Evolutionary conservation across 441 rosid genomes (phyloP).

Genomic region (Geranium incanum): DNA sequence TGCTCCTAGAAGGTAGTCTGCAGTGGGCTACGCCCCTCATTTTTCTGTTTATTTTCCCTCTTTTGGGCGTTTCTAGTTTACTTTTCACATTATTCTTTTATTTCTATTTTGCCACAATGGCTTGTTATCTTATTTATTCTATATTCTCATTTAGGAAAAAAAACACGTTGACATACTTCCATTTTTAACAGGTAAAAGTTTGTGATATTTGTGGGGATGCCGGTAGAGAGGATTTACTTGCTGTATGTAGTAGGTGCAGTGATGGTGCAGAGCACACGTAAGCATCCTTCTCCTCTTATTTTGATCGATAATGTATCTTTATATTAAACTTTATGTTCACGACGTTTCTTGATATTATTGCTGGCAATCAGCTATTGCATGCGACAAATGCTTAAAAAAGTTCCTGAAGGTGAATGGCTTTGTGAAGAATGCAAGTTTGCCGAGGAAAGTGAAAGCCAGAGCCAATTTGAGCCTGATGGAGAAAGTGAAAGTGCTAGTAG

Average conservation of each 20-base stretch:
- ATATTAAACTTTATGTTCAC: conserved; percentile 6
- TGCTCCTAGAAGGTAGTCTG: not conserved
- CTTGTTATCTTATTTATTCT: not conserved
- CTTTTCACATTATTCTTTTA: not conserved
- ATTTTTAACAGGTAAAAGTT: conserved; percentile 75
- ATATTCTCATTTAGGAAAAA: conserved; percentile 3
- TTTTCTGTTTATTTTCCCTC: conserved; percentile 1
- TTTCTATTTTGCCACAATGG: conserved; percentile 6
- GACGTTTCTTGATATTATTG: conserved; percentile 15
- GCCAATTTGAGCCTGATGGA: conserved; percentile 51
- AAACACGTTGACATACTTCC: conserved; percentile 16
- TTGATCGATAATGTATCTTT: conserved; percentile 13
- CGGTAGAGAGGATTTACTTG: conserved; percentile 92
- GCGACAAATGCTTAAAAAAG: conserved; percentile 74
- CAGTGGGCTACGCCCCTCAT: not conserved
- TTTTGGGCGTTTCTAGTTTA: not conserved
- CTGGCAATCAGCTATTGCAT: conserved; percentile 76
- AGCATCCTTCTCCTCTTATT: conserved; percentile 27
- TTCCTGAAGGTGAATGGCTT: conserved; percentile 91
- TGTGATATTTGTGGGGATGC: conserved; percentile 99
- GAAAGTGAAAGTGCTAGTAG: conserved; percentile 13
- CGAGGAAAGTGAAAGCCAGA: conserved; percentile 59
- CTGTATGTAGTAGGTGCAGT: conserved; percentile 78
- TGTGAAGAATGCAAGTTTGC: conserved; percentile 90
- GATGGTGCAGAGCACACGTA: conserved; percentile 99